These are phyloP conservation scores for Aspergillus leporis DNA, from an alignment of 495 filamentous ascomycete genomes.

Conservation along the genomic window DNA sequence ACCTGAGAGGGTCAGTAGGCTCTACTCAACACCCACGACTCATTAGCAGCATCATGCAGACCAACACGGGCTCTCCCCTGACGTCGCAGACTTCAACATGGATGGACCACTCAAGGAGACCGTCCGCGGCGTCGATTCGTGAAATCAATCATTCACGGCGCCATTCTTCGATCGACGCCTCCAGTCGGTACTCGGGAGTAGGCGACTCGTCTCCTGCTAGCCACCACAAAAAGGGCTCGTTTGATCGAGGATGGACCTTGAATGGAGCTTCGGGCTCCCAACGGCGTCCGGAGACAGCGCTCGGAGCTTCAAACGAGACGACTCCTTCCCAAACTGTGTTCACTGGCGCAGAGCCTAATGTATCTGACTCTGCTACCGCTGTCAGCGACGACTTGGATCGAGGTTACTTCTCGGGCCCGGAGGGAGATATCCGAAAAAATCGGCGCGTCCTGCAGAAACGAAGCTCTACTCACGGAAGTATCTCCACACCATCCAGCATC, in stretches of 20 bases:
- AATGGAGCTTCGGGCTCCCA: slow-evolving; percentile 30
- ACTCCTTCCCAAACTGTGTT: slow-evolving; percentile 21
- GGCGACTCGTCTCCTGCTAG: slow-evolving; percentile 27
- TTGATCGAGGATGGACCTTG: slow-evolving; percentile 89
- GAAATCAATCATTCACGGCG: slow-evolving; percentile 82
- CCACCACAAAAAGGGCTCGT: slow-evolving; percentile 82
- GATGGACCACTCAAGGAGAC: slow-evolving; percentile 57
- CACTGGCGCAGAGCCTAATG: slow-evolving; percentile 25
- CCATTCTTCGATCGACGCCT: slow-evolving; percentile 78
- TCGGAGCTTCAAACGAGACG: slow-evolving; percentile 27
- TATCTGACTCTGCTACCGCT: slow-evolving; percentile 28
- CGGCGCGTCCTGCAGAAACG: slow-evolving; percentile 83
- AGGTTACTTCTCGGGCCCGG: slow-evolving; percentile 91
- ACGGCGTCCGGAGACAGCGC: slow-evolving; percentile 39
- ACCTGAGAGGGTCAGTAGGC: slow-evolving; percentile 37
- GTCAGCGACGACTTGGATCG: slow-evolving; percentile 69
- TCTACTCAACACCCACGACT: slow-evolving; percentile 36
- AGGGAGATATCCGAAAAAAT: slow-evolving; percentile 67
- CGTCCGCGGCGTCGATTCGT: slow-evolving; percentile 82
- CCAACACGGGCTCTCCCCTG: slow-evolving; percentile 35
- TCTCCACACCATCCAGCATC: slow-evolving; percentile 68
- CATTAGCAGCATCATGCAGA: slow-evolving; percentile 27
- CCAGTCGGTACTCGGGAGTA: slow-evolving; percentile 41
- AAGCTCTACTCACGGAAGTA: slow-evolving; percentile 51
- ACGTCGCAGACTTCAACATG: slow-evolving; percentile 37